phyloP scores from a whole-genome alignment of 768 basidiomycete genomes.

The Polyporus arcularius region DNA sequence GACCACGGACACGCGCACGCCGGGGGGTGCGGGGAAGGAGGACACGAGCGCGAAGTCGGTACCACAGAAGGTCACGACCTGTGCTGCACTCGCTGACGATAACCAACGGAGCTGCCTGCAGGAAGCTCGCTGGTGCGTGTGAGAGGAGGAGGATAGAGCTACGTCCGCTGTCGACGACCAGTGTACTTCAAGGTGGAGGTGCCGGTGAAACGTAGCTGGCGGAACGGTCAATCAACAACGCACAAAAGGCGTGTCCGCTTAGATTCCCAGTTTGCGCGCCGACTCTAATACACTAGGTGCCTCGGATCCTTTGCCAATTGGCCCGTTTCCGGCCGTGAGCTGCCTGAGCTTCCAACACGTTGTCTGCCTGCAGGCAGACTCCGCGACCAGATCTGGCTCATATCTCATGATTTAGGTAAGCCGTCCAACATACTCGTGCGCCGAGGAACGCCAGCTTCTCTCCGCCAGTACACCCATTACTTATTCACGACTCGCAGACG shows the following conservation, averaged over 20 bases:
- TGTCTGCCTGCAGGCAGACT: constrained; percentile 34
- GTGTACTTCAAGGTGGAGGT: constrained; percentile 28
- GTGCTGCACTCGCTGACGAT: constrained; percentile 12
- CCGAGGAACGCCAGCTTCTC: constrained; percentile 8
- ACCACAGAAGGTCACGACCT: constrained; percentile 13
- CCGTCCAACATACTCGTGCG: constrained; percentile 19
- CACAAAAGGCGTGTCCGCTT: constrained; percentile 31
- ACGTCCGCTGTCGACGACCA: constrained; percentile 26
- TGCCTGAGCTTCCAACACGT: constrained; percentile 30
- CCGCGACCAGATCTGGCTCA: constrained; percentile 25
- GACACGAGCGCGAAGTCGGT: constrained; percentile 14
- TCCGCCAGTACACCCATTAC: constrained; percentile 8
- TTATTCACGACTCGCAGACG: constrained; percentile 4
- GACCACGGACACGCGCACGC: constrained; percentile 9
- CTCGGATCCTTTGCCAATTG: constrained; percentile 28
- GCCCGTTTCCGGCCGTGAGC: constrained; percentile 24
- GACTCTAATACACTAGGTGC: constrained; percentile 26
- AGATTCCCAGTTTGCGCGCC: constrained; percentile 21
- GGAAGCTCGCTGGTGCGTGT: constrained; percentile 15
- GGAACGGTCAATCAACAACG: constrained; percentile 28
- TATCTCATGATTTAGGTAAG: constrained; percentile 32
- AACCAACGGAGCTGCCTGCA: constrained; percentile 13
- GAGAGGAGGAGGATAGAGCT: constrained; percentile 18
- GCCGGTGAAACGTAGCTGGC: constrained; percentile 23
- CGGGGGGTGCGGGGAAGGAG: constrained; percentile 1